Percentiles rank a stretch among this genome's conserved stretches.
phyloP scores from a whole-genome alignment of 331 rosid genomes.

The Malus hybrid region DNA sequence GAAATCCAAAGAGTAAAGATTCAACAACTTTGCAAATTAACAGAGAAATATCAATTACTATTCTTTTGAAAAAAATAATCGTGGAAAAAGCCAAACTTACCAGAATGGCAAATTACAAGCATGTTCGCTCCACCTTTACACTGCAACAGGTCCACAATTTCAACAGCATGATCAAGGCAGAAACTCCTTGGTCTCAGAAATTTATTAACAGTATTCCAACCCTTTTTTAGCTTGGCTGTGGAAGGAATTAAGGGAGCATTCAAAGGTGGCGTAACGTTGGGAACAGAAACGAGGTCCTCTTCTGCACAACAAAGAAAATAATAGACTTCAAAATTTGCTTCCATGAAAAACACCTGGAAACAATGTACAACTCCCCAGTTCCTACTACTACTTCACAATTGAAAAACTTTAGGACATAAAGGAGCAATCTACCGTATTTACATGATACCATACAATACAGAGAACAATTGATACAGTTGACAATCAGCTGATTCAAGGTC shows the following conservation, averaged over 20 bases:
- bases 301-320: slow-evolving; percentile 43
- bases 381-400: background rate
- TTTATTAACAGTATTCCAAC: slow-evolving; percentile 48
- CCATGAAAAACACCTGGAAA: background rate
- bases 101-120: slow-evolving; percentile 96
- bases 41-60: background rate
- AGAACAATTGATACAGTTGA: background rate
- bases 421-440: background rate
- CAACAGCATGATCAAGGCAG: slow-evolving; percentile 91
- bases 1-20: slow-evolving; percentile 19
- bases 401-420: background rate
- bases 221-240: slow-evolving; percentile 24
- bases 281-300: slow-evolving; percentile 40
- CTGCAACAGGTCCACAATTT: slow-evolving; percentile 69
- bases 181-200: slow-evolving; percentile 83
- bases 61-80: background rate
- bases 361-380: background rate
- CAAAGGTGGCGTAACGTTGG: slow-evolving; percentile 24
- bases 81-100: slow-evolving; percentile 23
- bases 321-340: slow-evolving; percentile 19
- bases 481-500: background rate
- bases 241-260: slow-evolving; percentile 35
- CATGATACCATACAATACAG: background rate
- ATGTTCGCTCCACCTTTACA: slow-evolving; percentile 78
- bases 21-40: slow-evolving; percentile 1